phyloP scores from a whole-genome alignment of 2,329 filamentous ascomycete genomes.

The Curvularia lunata region DNA sequence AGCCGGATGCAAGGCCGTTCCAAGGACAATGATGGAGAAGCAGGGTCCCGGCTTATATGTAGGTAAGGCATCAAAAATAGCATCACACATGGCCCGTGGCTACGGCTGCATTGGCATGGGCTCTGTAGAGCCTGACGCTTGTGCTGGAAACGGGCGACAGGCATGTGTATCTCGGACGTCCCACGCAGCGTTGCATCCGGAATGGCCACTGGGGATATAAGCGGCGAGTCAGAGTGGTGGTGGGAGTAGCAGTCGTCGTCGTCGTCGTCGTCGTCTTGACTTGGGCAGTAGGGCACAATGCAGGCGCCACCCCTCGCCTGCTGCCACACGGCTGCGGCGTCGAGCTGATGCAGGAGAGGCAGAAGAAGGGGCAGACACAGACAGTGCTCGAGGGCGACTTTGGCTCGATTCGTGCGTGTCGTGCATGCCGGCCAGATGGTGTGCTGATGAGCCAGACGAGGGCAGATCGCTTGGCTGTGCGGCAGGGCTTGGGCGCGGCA shows the following conservation, averaged over 20 bases:
- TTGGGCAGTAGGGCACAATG: neutral
- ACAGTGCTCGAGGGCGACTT: neutral
- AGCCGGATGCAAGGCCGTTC: slow-evolving; percentile 21
- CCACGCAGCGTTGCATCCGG: neutral
- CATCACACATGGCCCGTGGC: slow-evolving; percentile 15
- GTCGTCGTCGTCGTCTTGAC: neutral
- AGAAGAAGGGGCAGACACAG: neutral
- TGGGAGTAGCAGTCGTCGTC: neutral
- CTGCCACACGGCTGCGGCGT: neutral
- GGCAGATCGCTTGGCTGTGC: neutral
- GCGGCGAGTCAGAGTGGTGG: neutral
- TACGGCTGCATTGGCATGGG: slow-evolving; percentile 11
- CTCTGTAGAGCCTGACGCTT: slow-evolving; percentile 14
- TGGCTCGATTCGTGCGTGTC: neutral
- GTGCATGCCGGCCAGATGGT: neutral
- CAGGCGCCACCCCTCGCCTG: neutral
- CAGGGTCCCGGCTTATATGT: slow-evolving; percentile 29
- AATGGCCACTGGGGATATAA: neutral
- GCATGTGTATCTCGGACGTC: neutral
- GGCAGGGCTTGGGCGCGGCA: neutral
- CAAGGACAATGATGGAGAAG: slow-evolving; percentile 15
- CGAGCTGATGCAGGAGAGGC: slow-evolving; percentile 23
- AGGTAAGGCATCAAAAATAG: slow-evolving; percentile 35
- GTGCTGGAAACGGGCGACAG: slow-evolving; percentile 2
- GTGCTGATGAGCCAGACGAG: neutral